These are phyloP conservation scores for Fusarium coicis DNA, from an alignment of 2,329 filamentous ascomycete species.

Conservation along the genomic window DNA sequence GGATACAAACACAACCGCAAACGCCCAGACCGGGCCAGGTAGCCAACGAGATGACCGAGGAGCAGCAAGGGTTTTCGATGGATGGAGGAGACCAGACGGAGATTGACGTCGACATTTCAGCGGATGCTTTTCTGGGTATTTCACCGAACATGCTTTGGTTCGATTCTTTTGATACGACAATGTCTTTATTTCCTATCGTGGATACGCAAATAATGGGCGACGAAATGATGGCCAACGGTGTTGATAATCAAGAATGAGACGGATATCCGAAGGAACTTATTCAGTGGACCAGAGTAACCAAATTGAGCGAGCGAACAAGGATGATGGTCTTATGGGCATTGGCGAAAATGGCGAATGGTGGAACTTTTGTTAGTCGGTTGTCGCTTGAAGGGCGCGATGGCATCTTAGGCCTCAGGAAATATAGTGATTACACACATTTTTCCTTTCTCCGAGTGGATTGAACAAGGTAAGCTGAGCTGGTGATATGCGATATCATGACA, in stretches of 20 bases:
- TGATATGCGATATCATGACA: background rate
- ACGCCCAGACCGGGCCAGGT: background rate
- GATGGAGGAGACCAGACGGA: constrained; percentile 16
- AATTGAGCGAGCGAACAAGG: background rate
- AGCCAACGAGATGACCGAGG: background rate
- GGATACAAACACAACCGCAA: background rate
- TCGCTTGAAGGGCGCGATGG: constrained; percentile 5
- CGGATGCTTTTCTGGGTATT: constrained; percentile 39
- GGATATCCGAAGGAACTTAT: background rate
- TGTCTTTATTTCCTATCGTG: constrained; percentile 41
- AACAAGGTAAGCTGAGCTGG: background rate
- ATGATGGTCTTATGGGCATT: background rate
- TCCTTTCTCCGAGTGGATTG: background rate
- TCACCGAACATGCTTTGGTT: constrained; percentile 44
- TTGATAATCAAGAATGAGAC: background rate
- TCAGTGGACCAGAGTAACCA: background rate
- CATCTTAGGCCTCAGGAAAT: background rate
- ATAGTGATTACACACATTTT: background rate
- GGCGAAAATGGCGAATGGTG: background rate
- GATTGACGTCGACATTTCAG: constrained; percentile 9
- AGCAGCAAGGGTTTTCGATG: background rate
- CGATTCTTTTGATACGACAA: constrained; percentile 42
- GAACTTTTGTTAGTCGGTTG: constrained; percentile 1
- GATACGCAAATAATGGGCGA: constrained; percentile 35
- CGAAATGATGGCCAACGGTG: background rate